Base-by-base conservation (phyloP, 805 yeast genomes). In the Kazachstania bromeliacearum region DNA sequence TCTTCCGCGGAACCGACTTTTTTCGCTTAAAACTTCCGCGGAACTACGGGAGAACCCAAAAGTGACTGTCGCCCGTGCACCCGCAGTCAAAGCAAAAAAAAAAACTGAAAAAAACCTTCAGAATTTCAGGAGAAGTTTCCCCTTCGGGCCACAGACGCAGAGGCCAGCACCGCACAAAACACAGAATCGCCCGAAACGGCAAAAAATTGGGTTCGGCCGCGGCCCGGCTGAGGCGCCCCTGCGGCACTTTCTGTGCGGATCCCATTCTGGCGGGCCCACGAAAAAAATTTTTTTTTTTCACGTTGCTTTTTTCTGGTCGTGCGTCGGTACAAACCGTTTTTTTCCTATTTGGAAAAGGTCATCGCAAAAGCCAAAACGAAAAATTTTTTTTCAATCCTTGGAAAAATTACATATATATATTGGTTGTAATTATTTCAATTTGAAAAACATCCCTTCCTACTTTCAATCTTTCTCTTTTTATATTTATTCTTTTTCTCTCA, bases 401-500 rank as follows among this genome's bases (percentile, higher is more conserved):
- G 10, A 8, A 12, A 12, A 6, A 5, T 24, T 33, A 28, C 16
- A 26, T 33, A 21, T 21, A 16, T 23, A 16, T n/a, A 3, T 23
- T 29, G 33, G 28, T 28, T 6, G n/a, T 26, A 31, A 24, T 33
- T 24, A 17, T 28, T 5, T 18, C 22, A n/a, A 14, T 7, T 13
- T 10, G n/a, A 20, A 30, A 30, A 30, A 30, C 20, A 19, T 30
- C 17, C 14, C 13, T 20, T 6, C 9, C 18, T 7, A 12, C 23
- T 8, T 17, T n/a, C n/a, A n/a, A n/a, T 28, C 18, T 28, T 9
- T 17, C 14, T 28, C 31, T 10, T 28, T 7, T 14, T 28, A 2
- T 10, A 5, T 28, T 28, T 31, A 25, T 29, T 34, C 19, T n/a
- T 33, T 28, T 31, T 9, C 16, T 26, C 20, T 14, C 21, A 20